Evolutionary conservation across 1,284 basidiomycete species (phyloP).

Genomic region (Trametes polyzona): DNA sequence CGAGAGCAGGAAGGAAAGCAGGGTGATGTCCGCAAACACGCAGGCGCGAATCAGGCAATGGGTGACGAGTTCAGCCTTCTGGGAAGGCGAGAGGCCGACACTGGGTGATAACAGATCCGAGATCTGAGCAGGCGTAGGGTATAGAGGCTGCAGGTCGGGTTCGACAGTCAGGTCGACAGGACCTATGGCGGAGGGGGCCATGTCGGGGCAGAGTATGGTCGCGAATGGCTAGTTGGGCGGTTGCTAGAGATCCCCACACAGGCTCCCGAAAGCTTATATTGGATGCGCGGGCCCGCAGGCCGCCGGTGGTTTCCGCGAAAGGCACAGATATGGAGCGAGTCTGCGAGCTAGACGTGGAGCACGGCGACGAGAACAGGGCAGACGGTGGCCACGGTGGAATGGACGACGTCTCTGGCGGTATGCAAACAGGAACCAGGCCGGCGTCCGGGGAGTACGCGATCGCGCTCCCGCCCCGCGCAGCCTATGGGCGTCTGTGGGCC

Average conservation of each 20-base stretch:
- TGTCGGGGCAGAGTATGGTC: constrained; percentile 6
- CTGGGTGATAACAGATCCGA: constrained; percentile 63
- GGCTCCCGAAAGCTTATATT: background rate
- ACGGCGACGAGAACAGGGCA: background rate
- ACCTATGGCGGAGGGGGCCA: constrained; percentile 30
- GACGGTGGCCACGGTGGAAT: background rate
- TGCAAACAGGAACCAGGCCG: constrained; percentile 1
- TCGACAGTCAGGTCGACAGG: constrained; percentile 62
- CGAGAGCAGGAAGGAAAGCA: constrained; percentile 72
- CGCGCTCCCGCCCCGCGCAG: constrained; percentile 1
- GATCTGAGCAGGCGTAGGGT: constrained; percentile 69
- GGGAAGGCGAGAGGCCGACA: constrained; percentile 66
- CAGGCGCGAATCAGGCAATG: constrained; percentile 77
- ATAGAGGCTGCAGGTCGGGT: constrained; percentile 77
- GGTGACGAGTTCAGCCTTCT: constrained; percentile 68
- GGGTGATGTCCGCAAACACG: constrained; percentile 71
- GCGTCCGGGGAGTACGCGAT: too few species aligned
- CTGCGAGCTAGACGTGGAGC: background rate
- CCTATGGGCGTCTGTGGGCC: constrained; percentile 5
- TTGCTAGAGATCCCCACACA: constrained; percentile 8
- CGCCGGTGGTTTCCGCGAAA: constrained; percentile 7
- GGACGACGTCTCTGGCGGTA: background rate
- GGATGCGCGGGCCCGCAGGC: background rate
- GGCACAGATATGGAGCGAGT: background rate
- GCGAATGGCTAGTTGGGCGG: constrained; percentile 3